Evolutionary conservation across 306 rosid species (phyloP).

Genomic region (Geum urbanum): DNA sequence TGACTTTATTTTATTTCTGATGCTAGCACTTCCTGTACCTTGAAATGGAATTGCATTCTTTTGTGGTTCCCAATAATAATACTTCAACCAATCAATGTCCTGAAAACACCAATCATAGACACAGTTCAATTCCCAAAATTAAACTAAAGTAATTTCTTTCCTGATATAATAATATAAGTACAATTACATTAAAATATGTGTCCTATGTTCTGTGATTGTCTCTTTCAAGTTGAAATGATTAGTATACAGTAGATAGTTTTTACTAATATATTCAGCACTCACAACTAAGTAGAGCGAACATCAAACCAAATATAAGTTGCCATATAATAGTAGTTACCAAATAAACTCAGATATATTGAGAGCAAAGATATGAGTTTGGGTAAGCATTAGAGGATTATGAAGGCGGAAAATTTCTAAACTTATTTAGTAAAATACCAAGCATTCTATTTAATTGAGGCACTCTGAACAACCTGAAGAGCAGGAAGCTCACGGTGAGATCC

Average conservation of each 20-base stretch:
- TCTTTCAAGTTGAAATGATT: neutral
- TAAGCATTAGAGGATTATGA: slow-evolving; percentile 10
- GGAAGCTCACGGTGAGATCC: slow-evolving; percentile 97
- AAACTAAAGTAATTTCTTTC: neutral
- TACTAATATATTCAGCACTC: neutral
- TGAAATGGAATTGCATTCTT: slow-evolving; percentile 76
- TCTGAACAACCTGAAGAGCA: slow-evolving; percentile 61
- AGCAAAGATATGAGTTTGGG: neutral
- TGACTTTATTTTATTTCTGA: slow-evolving; percentile 54
- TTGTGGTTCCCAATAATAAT: slow-evolving; percentile 94
- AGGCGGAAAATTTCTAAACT: neutral
- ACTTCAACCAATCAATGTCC: slow-evolving; percentile 95
- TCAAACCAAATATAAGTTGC: neutral
- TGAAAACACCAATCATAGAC: slow-evolving; percentile 34
- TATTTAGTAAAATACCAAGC: slow-evolving; percentile 2
- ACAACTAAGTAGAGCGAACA: neutral
- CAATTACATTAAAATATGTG: too few species aligned
- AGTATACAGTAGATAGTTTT: neutral
- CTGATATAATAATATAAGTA: neutral
- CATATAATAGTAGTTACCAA: slow-evolving; percentile 1
- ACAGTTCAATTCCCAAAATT: neutral
- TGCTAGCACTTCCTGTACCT: slow-evolving; percentile 42
- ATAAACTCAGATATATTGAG: slow-evolving; percentile 2
- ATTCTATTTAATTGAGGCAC: slow-evolving; percentile 51
- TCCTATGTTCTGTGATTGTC: neutral